A percentile compares a stretch with the other conserved stretches of the same genome.
Conservation (phyloP, 176 grass and related monocot species). For the Miscanthus lutarioriparius region DNA sequence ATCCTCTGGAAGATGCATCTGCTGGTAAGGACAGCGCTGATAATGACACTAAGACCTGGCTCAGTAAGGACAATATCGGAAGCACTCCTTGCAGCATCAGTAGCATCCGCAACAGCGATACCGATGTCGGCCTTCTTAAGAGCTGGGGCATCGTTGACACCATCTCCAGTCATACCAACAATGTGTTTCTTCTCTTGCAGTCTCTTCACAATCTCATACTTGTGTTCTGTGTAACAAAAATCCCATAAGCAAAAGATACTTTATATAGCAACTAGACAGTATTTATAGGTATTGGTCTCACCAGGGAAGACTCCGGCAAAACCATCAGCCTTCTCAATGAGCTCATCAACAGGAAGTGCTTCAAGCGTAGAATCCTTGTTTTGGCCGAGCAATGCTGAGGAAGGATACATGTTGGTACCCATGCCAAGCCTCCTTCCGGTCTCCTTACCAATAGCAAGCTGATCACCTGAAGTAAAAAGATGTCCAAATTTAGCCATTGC, state of each 20-base stretch:
- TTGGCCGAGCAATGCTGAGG: conserved; percentile 82
- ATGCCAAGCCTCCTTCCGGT: conserved; percentile 97
- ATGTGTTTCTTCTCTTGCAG: conserved; percentile 98
- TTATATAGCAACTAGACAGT: not conserved
- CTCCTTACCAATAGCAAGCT: conserved; percentile 97
- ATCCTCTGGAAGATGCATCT: conserved; percentile 99
- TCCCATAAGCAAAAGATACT: not conserved
- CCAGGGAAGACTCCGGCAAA: conserved; percentile 99
- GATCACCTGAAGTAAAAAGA: conserved; percentile 71
- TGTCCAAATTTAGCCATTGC: not conserved
- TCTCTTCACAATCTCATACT: conserved; percentile 97
- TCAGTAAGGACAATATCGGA: conserved; percentile 96
- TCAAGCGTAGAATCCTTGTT: conserved; percentile 78
- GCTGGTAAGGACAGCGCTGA: conserved; percentile 94
- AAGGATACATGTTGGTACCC: conserved; percentile 99
- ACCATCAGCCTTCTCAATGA: conserved; percentile 98
- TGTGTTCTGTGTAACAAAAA: conserved; percentile 75
- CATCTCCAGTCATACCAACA: conserved; percentile 97
- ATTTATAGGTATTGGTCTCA: not conserved
- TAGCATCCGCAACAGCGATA: conserved; percentile 96
- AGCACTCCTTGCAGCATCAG: conserved; percentile 87
- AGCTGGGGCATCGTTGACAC: conserved; percentile 94
- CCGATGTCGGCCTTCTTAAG: conserved; percentile 98
- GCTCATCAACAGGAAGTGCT: conserved; percentile 81
- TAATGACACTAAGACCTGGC: conserved; percentile 97